A percentile compares a stretch with the other conserved stretches of the same genome.
These are phyloP conservation scores for Lycium ferocissimum DNA, from an alignment of 257 asterid species.

Conservation along the genomic window DNA sequence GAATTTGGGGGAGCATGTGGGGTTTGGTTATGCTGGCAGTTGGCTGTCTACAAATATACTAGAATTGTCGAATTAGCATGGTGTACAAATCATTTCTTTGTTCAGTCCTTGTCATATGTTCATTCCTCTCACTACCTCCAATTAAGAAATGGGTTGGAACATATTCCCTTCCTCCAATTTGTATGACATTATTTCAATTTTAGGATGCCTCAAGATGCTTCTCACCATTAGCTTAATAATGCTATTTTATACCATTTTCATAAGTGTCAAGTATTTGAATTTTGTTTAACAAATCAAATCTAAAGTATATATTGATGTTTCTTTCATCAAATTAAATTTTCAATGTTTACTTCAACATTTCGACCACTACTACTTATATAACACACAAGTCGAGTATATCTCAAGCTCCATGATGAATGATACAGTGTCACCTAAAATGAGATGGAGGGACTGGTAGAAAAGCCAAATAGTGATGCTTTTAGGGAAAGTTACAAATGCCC, in stretches of 20 bases:
- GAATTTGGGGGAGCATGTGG: neutral
- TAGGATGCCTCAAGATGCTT: slow-evolving; percentile 7
- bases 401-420: slow-evolving; percentile 18
- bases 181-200: neutral
- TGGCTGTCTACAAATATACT: neutral
- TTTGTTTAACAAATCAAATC: neutral
- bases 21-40: neutral
- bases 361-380: neutral
- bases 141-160: neutral
- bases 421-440: neutral
- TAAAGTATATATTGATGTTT: neutral
- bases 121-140: slow-evolving; percentile 14
- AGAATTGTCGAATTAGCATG: neutral
- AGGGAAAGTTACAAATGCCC: slow-evolving; percentile 33
- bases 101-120: slow-evolving; percentile 26
- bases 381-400: neutral
- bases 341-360: neutral
- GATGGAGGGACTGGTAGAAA: neutral
- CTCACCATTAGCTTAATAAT: slow-evolving; percentile 16
- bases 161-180: neutral
- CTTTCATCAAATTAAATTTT: neutral
- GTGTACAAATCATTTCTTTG: slow-evolving; percentile 22
- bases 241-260: neutral
- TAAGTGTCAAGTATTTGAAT: slow-evolving; percentile 17
- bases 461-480: slow-evolving; percentile 12